Evolutionary conservation across 164 flowering plant species (phyloP), one percentile per base, ranked within the genome.

Genomic region (Warburgia ugandensis): DNA sequence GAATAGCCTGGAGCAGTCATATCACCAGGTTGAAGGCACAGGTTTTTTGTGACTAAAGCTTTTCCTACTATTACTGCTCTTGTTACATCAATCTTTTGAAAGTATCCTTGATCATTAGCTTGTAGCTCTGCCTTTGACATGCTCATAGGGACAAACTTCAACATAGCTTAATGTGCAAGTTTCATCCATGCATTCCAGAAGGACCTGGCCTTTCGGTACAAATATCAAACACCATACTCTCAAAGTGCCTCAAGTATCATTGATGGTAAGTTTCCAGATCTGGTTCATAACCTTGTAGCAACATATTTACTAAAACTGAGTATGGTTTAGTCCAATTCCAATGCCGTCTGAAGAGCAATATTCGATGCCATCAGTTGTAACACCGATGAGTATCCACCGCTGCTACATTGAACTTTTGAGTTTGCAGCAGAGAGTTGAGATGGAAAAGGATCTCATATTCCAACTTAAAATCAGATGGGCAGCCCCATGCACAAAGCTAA

Each of bases 291-390:
- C 88, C 92, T 49, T 71, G 80, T 25, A 59, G 61, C 70, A 94
- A 65, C 96, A 94, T 94, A 47, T 74, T 63, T 30, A 63, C 56
- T 39, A 89, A 45, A 43, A 69, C 63, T 38, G 49, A 66, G 67
- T 72, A 6, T 72, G 60, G 45, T 40, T 58, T 56, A 81, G 48
- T 29, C 87, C 92, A 65, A 82, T 94, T 13, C 99, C 99, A 46
- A 94, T 94, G 1, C 97, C 99, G 68, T 94, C 99, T 2, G 99
- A 89, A 68, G 89, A 94, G 68, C 99, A 94, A 46, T 89, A 86
- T 32, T 46, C 45, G 22, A 82, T 58, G 22, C 86, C 92, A 63
- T 86, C 80, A 48, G 74, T 32, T 21, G 54, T 62, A 29, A 69
- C 71, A 68, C 89, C 96, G 40, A 89, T 45, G 54, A 11, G 25